These are phyloP conservation scores for Hypoxylon sp. DNA, from an alignment of 2,329 filamentous ascomycete genomes.

Conservation along the genomic window DNA sequence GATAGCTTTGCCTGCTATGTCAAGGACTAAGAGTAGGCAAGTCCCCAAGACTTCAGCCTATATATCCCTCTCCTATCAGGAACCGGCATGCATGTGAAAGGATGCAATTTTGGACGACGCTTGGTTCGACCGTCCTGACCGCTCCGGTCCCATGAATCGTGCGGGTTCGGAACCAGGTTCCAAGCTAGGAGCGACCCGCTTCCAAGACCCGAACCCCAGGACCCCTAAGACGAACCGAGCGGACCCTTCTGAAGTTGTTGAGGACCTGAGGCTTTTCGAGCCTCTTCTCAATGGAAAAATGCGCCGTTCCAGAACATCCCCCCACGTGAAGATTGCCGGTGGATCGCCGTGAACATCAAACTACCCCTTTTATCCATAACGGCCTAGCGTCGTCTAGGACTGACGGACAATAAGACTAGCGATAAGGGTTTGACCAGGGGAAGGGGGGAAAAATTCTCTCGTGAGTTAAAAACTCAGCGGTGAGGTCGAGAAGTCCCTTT, in stretches of 20 bases:
- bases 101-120: too few species aligned
- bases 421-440: conserved; percentile 13
- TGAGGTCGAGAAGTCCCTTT: conserved; percentile 1
- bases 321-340: conserved; percentile 28
- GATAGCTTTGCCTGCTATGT: too few species aligned
- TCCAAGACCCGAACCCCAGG: conserved; percentile 31
- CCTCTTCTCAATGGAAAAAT: conserved; percentile 34
- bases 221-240: conserved; percentile 20
- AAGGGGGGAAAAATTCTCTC: conserved; percentile 24
- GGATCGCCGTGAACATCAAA: conserved; percentile 19
- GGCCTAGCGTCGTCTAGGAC: conserved; percentile 18
- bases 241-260: conserved; percentile 24
- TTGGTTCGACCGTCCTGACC: too few species aligned
- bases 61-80: too few species aligned
- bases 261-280: too few species aligned
- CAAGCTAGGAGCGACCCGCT: conserved; percentile 16
- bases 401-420: conserved; percentile 15
- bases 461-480: conserved; percentile 19
- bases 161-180: conserved; percentile 9
- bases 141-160: conserved; percentile 22
- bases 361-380: conserved; percentile 25
- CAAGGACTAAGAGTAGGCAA: too few species aligned
- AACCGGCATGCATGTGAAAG: too few species aligned
- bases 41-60: too few species aligned
- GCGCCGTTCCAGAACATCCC: conserved; percentile 21